Evolutionary conservation across 108 stramenopile genomes (phyloP), one percentile per base, ranked within the genome.

Genomic region (Cyclotella cryptica): DNA sequence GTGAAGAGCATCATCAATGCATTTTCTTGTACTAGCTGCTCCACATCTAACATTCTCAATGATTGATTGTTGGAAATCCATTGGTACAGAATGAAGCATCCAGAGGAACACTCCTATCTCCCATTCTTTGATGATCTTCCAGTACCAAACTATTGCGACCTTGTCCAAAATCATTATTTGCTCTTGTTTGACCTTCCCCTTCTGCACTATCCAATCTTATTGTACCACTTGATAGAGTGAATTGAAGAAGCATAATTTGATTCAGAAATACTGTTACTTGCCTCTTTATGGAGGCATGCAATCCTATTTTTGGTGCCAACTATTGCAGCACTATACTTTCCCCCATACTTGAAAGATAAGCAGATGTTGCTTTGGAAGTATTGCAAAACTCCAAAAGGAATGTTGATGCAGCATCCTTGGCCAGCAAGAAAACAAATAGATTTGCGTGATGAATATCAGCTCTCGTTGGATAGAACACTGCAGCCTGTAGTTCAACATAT

Each of bases 1-100:
- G 14, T 65, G 13, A 7, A 65, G 44, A n/a, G 64, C 64, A 28
- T 65, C 40, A 21, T 65, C 64, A 28, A 43, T 43, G 11, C 7
- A 15, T 44, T 65, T 65, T 19, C 64, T 42, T 21, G n/a, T 9
- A 7, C 42, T 65, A 4, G 64, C 18, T 3, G 64, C 40, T 11
- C 44, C 17, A 9, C 18, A 28, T 18, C 29, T 61, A 28, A 6
- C 60, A 19, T 12, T 13, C 26, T 11, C 11, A 17, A 65, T 44
- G 5, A 65, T 10, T 7, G 64, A 42, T 18, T 28, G 8, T 44
- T 65, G 64, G 7, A 65, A 42, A 7, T 65, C 64, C 13, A 35
- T 21, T 43, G 64, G 64, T 41, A 65, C 7, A 6, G 14, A 22
- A 19, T 18, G 9, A 61, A 29, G 7, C 6, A 12, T n/a, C 52